Evolutionary conservation across 495 filamentous ascomycete genomes (phyloP).

Genomic region (Neurospora sp.): DNA sequence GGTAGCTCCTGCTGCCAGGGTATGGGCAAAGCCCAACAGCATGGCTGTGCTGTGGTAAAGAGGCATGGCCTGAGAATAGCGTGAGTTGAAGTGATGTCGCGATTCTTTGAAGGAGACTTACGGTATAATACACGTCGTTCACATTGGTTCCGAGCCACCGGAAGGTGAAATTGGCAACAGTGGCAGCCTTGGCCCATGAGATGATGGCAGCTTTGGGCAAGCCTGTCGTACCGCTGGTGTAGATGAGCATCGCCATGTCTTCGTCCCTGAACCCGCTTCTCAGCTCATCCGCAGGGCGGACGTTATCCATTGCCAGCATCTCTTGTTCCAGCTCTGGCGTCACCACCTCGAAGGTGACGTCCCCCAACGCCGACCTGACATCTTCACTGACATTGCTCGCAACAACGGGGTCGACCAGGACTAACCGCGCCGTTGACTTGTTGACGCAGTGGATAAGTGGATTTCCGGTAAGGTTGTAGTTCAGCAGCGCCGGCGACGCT

Average conservation of each 20-base stretch:
- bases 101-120: slow-evolving; percentile 23
- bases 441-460: slow-evolving; percentile 72
- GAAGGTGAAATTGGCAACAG: slow-evolving; percentile 43
- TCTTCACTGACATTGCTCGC: slow-evolving; percentile 37
- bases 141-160: slow-evolving; percentile 47
- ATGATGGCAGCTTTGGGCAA: slow-evolving; percentile 86
- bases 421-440: slow-evolving; percentile 55
- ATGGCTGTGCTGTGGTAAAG: slow-evolving; percentile 84
- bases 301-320: slow-evolving; percentile 42
- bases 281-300: slow-evolving; percentile 53
- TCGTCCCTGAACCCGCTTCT: slow-evolving; percentile 40
- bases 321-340: slow-evolving; percentile 54
- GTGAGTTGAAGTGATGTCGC: slow-evolving; percentile 2
- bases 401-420: slow-evolving; percentile 69
- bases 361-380: slow-evolving; percentile 29
- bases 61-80: slow-evolving; percentile 64
- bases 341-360: slow-evolving; percentile 52
- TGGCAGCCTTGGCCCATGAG: slow-evolving; percentile 58
- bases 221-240: slow-evolving; percentile 81
- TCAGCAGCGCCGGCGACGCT: slow-evolving; percentile 84
- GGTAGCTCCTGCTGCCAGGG: slow-evolving; percentile 51
- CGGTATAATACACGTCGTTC: slow-evolving; percentile 72
- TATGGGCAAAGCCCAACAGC: slow-evolving; percentile 55
- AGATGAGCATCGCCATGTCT: slow-evolving; percentile 69
- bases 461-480: slow-evolving; percentile 76